phyloP scores from a whole-genome alignment of 108 stramenopile genomes.

The Nitzschia sp. region DNA sequence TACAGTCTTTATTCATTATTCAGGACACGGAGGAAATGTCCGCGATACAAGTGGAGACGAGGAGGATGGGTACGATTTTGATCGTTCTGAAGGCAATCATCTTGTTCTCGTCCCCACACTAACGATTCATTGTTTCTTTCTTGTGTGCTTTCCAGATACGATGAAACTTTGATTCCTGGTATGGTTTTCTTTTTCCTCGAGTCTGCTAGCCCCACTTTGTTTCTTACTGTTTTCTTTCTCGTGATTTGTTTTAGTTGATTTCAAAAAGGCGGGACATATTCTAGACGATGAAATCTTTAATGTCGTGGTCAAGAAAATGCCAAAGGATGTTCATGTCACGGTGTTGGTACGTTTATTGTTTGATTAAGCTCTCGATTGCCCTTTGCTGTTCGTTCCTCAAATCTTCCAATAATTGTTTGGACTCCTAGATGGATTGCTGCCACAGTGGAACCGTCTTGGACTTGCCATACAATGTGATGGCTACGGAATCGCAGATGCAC shows the following conservation, averaged over 20 bases:
- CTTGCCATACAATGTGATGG: constrained; percentile 78
- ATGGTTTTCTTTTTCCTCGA: too few relatives aligned
- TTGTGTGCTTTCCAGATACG: too few relatives aligned
- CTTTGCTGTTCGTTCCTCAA: too few relatives aligned
- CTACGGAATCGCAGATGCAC: constrained; percentile 54
- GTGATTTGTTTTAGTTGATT: too few relatives aligned
- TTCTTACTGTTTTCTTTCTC: too few relatives aligned
- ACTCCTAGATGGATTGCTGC: constrained; percentile 68
- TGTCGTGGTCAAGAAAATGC: constrained; percentile 75
- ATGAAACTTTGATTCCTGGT: constrained; percentile 86
- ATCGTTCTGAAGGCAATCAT: too few relatives aligned
- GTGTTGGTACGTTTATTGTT: constrained; percentile 41
- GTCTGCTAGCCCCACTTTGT: too few relatives aligned
- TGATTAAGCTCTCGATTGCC: too few relatives aligned
- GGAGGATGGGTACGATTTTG: constrained; percentile 36
- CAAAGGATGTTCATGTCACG: constrained; percentile 75
- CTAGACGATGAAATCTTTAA: constrained; percentile 84
- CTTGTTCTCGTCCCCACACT: too few relatives aligned
- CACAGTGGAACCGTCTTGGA: constrained; percentile 84
- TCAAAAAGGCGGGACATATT: constrained; percentile 81
- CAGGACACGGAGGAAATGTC: constrained; percentile 77
- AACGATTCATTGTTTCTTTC: too few relatives aligned
- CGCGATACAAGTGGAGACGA: constrained; percentile 55
- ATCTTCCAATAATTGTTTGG: background rate
- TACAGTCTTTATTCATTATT: constrained; percentile 81